Conservation (phyloP, 2,329 filamentous ascomycete species). For the Trichocomaceae sp. region DNA sequence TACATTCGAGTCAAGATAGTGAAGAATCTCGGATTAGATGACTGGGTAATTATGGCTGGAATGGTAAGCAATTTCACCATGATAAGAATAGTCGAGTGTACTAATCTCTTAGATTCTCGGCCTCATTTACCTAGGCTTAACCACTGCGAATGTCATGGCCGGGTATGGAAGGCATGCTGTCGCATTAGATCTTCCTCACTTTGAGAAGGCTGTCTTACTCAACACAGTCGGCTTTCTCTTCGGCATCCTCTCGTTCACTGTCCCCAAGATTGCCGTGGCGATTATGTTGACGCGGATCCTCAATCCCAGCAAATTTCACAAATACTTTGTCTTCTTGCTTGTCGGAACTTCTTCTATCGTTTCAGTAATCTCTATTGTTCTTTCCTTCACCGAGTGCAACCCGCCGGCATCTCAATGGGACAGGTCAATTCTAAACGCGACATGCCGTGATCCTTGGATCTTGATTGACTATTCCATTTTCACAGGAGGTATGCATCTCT, state of each 20-base stretch:
- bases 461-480: constrained; percentile 35
- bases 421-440: constrained; percentile 18
- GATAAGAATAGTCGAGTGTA: no score
- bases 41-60: constrained; percentile 32
- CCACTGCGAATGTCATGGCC: constrained; percentile 28
- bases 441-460: constrained; percentile 28
- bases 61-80: constrained; percentile 3
- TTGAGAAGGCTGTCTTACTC: constrained; percentile 18
- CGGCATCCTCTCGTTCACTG: constrained; percentile 20
- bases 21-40: constrained; percentile 29
- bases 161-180: constrained; percentile 37
- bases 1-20: constrained; percentile 26
- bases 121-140: constrained; percentile 29
- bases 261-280: constrained; percentile 23
- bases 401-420: constrained; percentile 36
- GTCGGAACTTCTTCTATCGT: constrained; percentile 25
- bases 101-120: constrained; percentile 34
- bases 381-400: constrained; percentile 37
- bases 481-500: constrained; percentile 30
- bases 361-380: constrained; percentile 28
- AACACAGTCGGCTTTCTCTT: constrained; percentile 21
- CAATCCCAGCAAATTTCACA: constrained; percentile 15
- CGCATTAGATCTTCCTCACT: constrained; percentile 19
- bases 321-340: constrained; percentile 18
- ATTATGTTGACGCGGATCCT: constrained; percentile 20